These are phyloP conservation scores for Volvox reticuliferus DNA, from an alignment of 139 green algal genomes.

Conservation along the genomic window DNA sequence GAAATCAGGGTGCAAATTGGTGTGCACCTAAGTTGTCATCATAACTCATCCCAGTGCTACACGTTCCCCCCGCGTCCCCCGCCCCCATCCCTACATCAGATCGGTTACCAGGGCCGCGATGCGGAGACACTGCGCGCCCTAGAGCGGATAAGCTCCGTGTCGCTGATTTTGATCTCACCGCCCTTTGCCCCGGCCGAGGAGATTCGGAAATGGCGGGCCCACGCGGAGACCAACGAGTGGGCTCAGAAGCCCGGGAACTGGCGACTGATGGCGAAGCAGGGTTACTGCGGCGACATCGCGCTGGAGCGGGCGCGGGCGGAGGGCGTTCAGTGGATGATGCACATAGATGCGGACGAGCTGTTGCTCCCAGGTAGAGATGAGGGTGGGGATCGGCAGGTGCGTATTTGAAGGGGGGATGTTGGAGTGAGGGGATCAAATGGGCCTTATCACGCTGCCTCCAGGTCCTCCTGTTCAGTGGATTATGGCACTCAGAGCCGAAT, in stretches of 20 bases:
- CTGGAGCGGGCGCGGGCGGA: background rate
- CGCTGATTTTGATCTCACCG: background rate
- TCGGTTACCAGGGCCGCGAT: slow-evolving; percentile 26
- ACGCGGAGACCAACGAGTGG: background rate
- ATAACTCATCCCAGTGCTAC: background rate
- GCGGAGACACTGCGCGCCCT: background rate
- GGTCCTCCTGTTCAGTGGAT: too few relatives aligned
- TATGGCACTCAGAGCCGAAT: too few relatives aligned
- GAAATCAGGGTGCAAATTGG: background rate
- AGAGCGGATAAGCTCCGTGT: background rate
- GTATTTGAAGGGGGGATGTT: background rate
- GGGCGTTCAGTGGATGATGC: slow-evolving; percentile 25
- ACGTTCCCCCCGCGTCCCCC: background rate
- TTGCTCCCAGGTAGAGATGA: slow-evolving; percentile 3
- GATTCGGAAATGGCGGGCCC: background rate
- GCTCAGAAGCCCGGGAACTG: slow-evolving; percentile 16
- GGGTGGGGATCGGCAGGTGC: background rate
- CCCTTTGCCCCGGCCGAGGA: slow-evolving; percentile 5
- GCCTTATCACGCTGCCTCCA: too few relatives aligned
- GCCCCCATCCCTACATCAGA: background rate
- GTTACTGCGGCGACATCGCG: slow-evolving; percentile 5
- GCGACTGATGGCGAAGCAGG: slow-evolving; percentile 28
- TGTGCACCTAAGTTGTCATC: background rate
- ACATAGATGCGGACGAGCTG: slow-evolving; percentile 39
- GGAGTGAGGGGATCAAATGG: too few relatives aligned